Conservation (phyloP, 306 rosid species). For the Quercus bicolor region DNA sequence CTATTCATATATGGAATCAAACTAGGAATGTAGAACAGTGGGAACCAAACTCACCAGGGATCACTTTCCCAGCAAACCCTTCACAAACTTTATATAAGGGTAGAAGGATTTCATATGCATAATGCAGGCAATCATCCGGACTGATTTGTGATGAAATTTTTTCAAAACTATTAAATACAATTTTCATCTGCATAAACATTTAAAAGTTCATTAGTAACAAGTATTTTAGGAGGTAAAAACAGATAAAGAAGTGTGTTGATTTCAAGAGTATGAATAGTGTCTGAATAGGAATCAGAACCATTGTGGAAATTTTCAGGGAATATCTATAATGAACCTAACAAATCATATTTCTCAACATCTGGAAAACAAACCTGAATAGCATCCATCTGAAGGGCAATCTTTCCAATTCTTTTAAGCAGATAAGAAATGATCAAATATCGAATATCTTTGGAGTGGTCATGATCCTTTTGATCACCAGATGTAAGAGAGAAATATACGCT, state of each 20-base stretch:
- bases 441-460: constrained; percentile 25
- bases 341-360: not conserved
- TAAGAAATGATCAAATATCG: constrained; percentile 48
- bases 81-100: constrained; percentile 79
- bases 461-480: constrained; percentile 41
- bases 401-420: constrained; percentile 76
- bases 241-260: not conserved
- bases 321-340: not conserved
- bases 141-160: constrained; percentile 50
- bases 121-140: constrained; percentile 48
- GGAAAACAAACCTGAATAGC: constrained; percentile 57
- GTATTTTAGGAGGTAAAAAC: constrained; percentile 8
- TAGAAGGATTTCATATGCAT: constrained; percentile 53
- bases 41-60: constrained; percentile 50
- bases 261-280: not conserved
- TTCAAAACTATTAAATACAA: constrained; percentile 61
- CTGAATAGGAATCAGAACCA: not conserved
- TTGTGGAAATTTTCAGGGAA: not conserved
- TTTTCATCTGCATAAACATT: constrained; percentile 63
- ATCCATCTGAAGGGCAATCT: constrained; percentile 72
- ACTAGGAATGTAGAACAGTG: not conserved
- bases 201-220: constrained; percentile 4
- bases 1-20: not conserved
- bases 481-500: constrained; percentile 42
- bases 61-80: constrained; percentile 75